Evolutionary conservation across 2,329 filamentous ascomycete genomes (phyloP).

Genomic region (Arthrobotrys megalospora): DNA sequence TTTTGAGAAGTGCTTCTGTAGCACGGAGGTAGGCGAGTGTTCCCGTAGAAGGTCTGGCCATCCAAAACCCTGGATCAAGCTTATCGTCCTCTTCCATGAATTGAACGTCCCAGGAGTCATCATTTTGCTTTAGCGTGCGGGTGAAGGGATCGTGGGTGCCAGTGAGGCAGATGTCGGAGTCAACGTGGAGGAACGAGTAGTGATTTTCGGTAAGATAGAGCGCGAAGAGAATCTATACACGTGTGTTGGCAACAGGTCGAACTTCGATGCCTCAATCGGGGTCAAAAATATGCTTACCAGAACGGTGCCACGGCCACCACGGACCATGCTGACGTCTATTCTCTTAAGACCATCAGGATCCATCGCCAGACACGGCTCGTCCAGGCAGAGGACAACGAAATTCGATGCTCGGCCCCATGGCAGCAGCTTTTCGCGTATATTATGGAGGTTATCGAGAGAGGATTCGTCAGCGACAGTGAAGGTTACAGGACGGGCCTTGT

Average conservation of each 20-base stretch:
- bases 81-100: slow-evolving; percentile 58
- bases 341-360: slow-evolving; percentile 41
- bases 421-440: slow-evolving; percentile 46
- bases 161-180: slow-evolving; percentile 55
- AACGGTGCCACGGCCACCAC: slow-evolving; percentile 39
- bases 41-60: slow-evolving; percentile 39
- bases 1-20: slow-evolving; percentile 13
- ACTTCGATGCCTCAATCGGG: not conserved
- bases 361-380: slow-evolving; percentile 53
- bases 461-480: slow-evolving; percentile 49
- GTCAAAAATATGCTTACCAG: slow-evolving; percentile 23
- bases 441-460: slow-evolving; percentile 54
- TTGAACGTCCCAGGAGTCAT: slow-evolving; percentile 55
- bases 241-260: not conserved
- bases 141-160: slow-evolving; percentile 53
- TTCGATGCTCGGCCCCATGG: slow-evolving; percentile 57
- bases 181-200: slow-evolving; percentile 53
- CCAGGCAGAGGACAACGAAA: slow-evolving; percentile 51
- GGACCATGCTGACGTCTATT: slow-evolving; percentile 57
- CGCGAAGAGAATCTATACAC: slow-evolving; percentile 52
- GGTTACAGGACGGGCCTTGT: slow-evolving; percentile 48
- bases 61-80: slow-evolving; percentile 56
- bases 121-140: slow-evolving; percentile 28
- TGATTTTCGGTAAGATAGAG: slow-evolving; percentile 33
- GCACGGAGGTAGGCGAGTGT: slow-evolving; percentile 34